Evolutionary conservation across 169 alveolate species (phyloP).

Genomic region (Plasmodium gaboni): DNA sequence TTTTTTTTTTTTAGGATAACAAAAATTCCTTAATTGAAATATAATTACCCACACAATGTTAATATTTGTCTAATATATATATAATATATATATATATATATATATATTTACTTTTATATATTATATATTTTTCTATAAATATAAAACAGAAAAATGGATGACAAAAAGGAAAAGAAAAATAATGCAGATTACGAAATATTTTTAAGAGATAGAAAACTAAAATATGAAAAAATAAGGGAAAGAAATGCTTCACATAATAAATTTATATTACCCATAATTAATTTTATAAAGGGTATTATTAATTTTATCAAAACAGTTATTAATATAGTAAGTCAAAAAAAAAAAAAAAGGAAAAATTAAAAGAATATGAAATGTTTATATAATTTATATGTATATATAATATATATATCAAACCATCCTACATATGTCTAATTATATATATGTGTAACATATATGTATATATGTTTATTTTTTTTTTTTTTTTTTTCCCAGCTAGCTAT

Average conservation of each 20-base stretch:
- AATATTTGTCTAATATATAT: no score
- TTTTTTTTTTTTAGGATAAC: no score
- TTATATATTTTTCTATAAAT: background rate
- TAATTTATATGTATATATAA: background rate
- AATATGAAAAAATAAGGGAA: conserved; percentile 45
- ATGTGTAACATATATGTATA: no score
- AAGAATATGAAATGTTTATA: background rate
- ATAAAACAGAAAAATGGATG: conserved; percentile 51
- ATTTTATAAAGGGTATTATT: conserved; percentile 19
- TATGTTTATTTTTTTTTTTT: no score
- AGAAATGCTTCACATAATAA: conserved; percentile 22
- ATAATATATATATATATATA: no score
- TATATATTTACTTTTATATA: background rate
- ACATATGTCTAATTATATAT: background rate
- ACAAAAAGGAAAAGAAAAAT: conserved; percentile 27
- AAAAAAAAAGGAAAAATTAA: background rate
- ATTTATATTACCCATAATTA: conserved; percentile 34
- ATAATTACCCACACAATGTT: no score
- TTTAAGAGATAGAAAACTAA: conserved; percentile 58
- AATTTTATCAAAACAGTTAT: conserved; percentile 47
- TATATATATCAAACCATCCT: background rate
- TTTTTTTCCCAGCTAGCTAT: conserved; percentile 56
- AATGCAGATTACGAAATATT: conserved; percentile 42
- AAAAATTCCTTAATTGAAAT: no score
- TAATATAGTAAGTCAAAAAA: conserved; percentile 41